A percentile compares a stretch with the other conserved stretches of the same genome.
Evolutionary conservation across 208 protist species (phyloP).

Genomic region (Crithidia mellificae): DNA sequence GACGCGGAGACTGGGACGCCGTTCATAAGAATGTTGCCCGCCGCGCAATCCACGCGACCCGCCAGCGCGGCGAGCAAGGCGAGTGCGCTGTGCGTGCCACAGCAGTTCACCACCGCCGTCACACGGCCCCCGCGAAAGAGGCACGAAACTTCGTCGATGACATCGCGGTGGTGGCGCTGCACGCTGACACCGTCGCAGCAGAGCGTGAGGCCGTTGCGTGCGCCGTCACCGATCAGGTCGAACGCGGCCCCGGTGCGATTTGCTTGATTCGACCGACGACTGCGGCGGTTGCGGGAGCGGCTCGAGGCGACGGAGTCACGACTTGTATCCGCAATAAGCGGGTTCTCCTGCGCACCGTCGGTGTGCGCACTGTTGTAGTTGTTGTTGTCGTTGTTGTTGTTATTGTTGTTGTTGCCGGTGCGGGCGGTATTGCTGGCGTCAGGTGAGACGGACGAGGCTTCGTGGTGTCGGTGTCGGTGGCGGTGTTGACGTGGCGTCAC

Average conservation of each 20-base stretch:
- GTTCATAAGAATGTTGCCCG: slow-evolving; percentile 54
- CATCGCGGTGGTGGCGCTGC: slow-evolving; percentile 22
- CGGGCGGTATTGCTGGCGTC: too few species aligned
- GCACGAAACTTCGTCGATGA: slow-evolving; percentile 46
- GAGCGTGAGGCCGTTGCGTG: slow-evolving; percentile 24
- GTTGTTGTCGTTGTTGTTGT: background rate
- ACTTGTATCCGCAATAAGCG: background rate
- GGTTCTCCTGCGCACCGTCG: background rate
- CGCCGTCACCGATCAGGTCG: slow-evolving; percentile 6
- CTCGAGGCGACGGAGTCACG: slow-evolving; percentile 5
- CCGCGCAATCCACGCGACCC: slow-evolving; percentile 36
- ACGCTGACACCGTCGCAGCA: slow-evolving; percentile 53
- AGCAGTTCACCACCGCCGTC: slow-evolving; percentile 66
- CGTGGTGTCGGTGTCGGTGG: slow-evolving; percentile 7
- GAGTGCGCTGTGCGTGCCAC: slow-evolving; percentile 45
- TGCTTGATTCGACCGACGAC: background rate
- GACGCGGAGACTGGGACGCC: slow-evolving; percentile 56
- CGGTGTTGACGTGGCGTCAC: background rate
- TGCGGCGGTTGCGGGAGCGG: slow-evolving; percentile 10
- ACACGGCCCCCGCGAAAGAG: slow-evolving; percentile 55
- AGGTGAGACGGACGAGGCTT: background rate
- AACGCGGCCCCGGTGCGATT: slow-evolving; percentile 7
- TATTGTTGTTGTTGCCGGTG: background rate
- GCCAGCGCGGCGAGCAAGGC: slow-evolving; percentile 47
- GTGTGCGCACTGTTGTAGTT: slow-evolving; percentile 1